Evolutionary conservation across 495 filamentous ascomycete species (phyloP).

Genomic region (Penicillium coffeae): DNA sequence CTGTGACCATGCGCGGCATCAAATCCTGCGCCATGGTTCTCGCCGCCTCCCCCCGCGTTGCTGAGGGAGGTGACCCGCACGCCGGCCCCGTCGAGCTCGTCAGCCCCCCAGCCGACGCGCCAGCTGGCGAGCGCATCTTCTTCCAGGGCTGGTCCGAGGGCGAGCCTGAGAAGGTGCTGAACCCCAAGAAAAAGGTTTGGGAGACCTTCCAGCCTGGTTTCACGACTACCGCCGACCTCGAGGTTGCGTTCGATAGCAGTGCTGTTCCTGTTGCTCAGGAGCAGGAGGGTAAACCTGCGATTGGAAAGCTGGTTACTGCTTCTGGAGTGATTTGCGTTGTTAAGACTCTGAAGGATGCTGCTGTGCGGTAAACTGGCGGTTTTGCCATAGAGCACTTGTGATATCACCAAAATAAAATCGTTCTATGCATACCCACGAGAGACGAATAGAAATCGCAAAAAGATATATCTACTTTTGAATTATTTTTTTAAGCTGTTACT

Average conservation of each 20-base stretch:
- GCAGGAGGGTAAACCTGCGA: slow-evolving; percentile 57
- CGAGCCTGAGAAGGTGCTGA: slow-evolving; percentile 86
- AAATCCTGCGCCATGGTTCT: slow-evolving; percentile 95
- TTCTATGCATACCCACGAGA: slow-evolving; percentile 29
- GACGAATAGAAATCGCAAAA: slow-evolving; percentile 19
- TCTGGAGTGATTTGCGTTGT: slow-evolving; percentile 73
- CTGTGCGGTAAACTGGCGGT: slow-evolving; percentile 51
- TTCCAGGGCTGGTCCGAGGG: slow-evolving; percentile 89
- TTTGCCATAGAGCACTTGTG: neutral
- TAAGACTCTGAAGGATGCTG: slow-evolving; percentile 64
- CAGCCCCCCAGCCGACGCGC: slow-evolving; percentile 70
- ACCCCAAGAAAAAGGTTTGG: slow-evolving; percentile 99
- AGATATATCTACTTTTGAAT: slow-evolving; percentile 3
- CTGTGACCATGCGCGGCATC: slow-evolving; percentile 96
- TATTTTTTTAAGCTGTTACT: too few species aligned
- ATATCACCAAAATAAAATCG: slow-evolving; percentile 18
- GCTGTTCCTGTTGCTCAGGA: slow-evolving; percentile 58
- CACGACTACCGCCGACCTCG: slow-evolving; percentile 71
- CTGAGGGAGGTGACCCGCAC: slow-evolving; percentile 78
- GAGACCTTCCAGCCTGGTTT: slow-evolving; percentile 94
- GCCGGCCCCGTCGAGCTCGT: slow-evolving; percentile 91
- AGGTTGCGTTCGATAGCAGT: slow-evolving; percentile 72
- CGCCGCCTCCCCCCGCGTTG: slow-evolving; percentile 77
- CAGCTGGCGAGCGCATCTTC: slow-evolving; percentile 79
- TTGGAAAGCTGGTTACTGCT: slow-evolving; percentile 67